Base-by-base conservation (phyloP, 768 basidiomycete species). In the Lactifluus hygrophoroides region DNA sequence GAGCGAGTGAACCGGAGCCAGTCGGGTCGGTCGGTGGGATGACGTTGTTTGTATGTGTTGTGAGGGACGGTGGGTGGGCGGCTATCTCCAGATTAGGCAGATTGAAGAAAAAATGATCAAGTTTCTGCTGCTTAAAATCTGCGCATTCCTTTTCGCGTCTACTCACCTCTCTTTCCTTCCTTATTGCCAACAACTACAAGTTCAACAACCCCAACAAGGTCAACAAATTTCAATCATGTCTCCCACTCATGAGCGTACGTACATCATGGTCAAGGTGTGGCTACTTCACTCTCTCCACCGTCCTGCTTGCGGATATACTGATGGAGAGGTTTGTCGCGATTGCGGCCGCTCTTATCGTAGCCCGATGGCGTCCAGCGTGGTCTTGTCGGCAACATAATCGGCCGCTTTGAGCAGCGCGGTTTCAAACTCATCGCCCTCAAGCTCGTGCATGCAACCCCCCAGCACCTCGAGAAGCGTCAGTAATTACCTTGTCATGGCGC, bases 311-410 rank as follows among this genome's bases (percentile, higher is more conserved):
- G 40, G 19, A 5, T 60, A 28, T 51, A 60, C 55, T 56, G 51
- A 51, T 42, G 19, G 28, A 48, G 23, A 47, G 16, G 45, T 23
- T 25, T 54, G 25, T 42, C 11, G 40, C 46, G 43, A 57, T 44
- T n/a, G n/a, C n/a, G n/a, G n/a, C n/a, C n/a, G 50, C 54, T 28
- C 40, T 61, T 17, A 68, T 73, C 10, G 3, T 57, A 96, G 94
- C 96, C 96, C 68, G 96, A 99, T 76, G 96, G 95, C 73, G 96
- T 99, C 78, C 93, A 97, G 77, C 90, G 96, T 68, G 85, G 80
- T 66, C 88, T 97, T 75, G 79, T 94, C 72, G 95, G 92, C 71
- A 86, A 92, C 77, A 97, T 98, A 84, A 90, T 95, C 75, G 68
- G 80, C 70, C 84, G 95, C 68, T 98, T 99, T 75, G 96, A 99